Evolutionary conservation across 2,329 filamentous ascomycete genomes (phyloP).

Genomic region (Pseudopyrenochaeta lycopersici): DNA sequence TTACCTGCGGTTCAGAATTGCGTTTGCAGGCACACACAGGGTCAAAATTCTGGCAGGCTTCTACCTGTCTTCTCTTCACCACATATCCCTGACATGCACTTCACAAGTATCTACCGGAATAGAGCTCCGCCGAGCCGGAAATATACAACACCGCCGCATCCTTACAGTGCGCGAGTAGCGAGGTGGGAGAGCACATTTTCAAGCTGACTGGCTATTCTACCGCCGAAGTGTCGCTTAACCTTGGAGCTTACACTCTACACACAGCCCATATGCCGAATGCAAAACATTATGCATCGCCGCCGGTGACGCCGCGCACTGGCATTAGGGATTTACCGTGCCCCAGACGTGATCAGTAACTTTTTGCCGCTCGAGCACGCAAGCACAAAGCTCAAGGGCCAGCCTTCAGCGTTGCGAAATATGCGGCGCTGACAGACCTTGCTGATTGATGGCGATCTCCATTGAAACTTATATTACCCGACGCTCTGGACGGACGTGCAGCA

Average conservation of each 20-base stretch:
- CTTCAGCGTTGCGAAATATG: not conserved
- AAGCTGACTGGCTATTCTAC: not conserved
- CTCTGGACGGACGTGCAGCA: not conserved
- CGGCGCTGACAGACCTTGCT: not conserved
- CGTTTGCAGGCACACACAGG: no score
- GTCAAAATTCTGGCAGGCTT: not conserved
- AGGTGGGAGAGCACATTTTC: not conserved
- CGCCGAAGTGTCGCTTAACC: not conserved
- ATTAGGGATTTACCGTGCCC: not conserved
- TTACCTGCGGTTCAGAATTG: no score
- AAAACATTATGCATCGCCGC: not conserved
- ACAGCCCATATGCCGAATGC: not conserved
- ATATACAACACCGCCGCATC: not conserved
- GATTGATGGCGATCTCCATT: not conserved
- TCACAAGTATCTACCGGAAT: not conserved
- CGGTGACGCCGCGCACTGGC: not conserved
- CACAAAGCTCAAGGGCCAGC: not conserved
- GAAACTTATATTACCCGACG: constrained; percentile 1
- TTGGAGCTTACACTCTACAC: not conserved
- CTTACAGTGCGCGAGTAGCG: not conserved
- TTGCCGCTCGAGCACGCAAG: not conserved
- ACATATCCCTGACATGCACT: not conserved
- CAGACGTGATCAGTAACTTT: not conserved
- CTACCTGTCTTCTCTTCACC: not conserved
- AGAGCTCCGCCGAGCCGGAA: not conserved